phyloP scores from a whole-genome alignment of 2,329 filamentous ascomycete species.

The Pseudogymnoascus sp. region DNA sequence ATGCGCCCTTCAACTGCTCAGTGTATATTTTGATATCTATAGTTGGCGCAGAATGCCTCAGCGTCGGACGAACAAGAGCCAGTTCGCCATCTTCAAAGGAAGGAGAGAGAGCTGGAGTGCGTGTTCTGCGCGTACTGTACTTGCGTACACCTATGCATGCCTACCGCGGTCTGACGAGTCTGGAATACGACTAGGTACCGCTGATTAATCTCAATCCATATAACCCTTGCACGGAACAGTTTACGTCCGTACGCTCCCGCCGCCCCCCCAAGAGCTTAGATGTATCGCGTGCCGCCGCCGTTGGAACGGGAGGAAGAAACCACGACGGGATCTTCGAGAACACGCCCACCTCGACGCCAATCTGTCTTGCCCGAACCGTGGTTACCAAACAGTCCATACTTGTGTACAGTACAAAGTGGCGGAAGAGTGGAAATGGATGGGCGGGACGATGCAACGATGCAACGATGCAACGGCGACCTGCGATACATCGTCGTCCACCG shows the following conservation, averaged over 20 bases:
- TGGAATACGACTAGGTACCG: background rate
- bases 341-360: conserved; percentile 1
- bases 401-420: background rate
- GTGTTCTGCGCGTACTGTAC: background rate
- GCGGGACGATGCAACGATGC: background rate
- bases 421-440: background rate
- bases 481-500: background rate
- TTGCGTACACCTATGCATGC: conserved; percentile 3
- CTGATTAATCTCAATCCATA: background rate
- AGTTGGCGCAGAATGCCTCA: background rate
- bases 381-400: background rate
- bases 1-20: background rate
- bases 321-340: background rate
- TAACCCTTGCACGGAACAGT: background rate
- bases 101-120: background rate
- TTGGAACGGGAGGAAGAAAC: background rate
- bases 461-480: background rate
- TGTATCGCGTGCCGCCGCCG: background rate
- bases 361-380: background rate
- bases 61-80: background rate
- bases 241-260: conserved; percentile 3
- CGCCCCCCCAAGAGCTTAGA: background rate
- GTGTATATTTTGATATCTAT: background rate
- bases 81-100: background rate
- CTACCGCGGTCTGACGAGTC: background rate